Conservation (phyloP, 768 basidiomycete genomes). For the Serendipita indica region DNA sequence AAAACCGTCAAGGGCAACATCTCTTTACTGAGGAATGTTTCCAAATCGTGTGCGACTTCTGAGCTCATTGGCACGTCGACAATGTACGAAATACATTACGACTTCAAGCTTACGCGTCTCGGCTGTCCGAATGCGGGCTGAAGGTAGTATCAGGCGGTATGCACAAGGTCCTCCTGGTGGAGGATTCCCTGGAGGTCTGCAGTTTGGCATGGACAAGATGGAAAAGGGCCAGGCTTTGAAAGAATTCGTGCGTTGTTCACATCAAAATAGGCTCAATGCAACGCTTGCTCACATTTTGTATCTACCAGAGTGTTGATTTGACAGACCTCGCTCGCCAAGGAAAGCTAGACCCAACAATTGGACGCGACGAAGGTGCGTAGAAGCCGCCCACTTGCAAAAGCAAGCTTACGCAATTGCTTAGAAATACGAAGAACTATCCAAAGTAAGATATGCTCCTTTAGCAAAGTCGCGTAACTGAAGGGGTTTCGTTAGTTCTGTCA, state of each 20-base stretch:
- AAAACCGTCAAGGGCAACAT: not conserved
- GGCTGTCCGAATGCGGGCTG: not conserved
- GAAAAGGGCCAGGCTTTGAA: constrained; percentile 76
- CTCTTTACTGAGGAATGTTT: constrained; percentile 5
- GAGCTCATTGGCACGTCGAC: not conserved
- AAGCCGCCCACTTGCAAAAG: no score
- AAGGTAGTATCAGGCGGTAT: not conserved
- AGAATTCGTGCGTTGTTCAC: constrained; percentile 42
- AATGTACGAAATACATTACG: not conserved
- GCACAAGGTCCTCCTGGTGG: constrained; percentile 9
- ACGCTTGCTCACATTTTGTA: constrained; percentile 2
- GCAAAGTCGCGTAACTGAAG: not conserved
- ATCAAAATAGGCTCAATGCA: not conserved
- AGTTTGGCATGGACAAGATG: constrained; percentile 9
- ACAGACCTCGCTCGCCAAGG: constrained; percentile 73
- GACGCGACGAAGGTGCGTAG: constrained; percentile 59
- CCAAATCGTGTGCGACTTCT: not conserved
- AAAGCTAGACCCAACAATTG: constrained; percentile 83
- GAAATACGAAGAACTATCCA: constrained; percentile 87
- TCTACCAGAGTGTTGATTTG: constrained; percentile 60
- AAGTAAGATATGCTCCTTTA: constrained; percentile 26
- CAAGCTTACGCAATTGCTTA: constrained; percentile 17
- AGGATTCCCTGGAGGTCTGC: constrained; percentile 4
- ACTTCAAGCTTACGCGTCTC: not conserved
- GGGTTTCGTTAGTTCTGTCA: constrained; percentile 44